Evolutionary conservation across 108 stramenopile species (phyloP), one percentile per base, ranked within the genome.

Genomic region (Cyclostephanos invisitatus): DNA sequence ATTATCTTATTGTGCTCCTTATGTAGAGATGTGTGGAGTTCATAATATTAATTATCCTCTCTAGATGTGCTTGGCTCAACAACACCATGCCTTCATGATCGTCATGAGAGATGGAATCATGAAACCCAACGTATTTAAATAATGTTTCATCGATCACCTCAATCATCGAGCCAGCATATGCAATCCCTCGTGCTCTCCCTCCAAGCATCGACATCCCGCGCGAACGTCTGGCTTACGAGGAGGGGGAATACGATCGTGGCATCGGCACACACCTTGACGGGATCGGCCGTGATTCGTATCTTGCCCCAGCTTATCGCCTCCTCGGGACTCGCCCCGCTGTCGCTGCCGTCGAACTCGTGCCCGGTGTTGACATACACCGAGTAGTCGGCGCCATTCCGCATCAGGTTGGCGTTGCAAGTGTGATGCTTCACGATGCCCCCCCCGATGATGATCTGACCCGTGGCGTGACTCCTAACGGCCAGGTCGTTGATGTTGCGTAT

Each of bases 281-380:
- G 98, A 17, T 85, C 68, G 4, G 98, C 97, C 38, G 84, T 94
- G 32, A 97, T 84, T 7, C 90, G 86, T 62, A 99, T 97, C 84
- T 99, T 99, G 3, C 98, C 99, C 98, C 99, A 99, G 47, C 95
- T 95, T 27, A 99, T 84, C 17, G 99, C 98, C 73, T 99, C 98
- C 64, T 98, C 98, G 2, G 98, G 98, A 69, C 84, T 83, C 8
- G 99, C 99, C 17, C 99, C 99, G 54, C 93, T 88, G 73, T 99
- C 98, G 68, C 92, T 94, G 11, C 99, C 99, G 79, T 99, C 98
- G 75, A 98, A 99, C 79, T 99, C 98, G 46, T 94, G 90, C 18
- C 90, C 96, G 11, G 99, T 99, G 78, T 99, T 99, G 46, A 99
- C 83, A 70, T 94, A 99, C 1, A 99, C 98, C n/a, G 96, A 91